Conservation (phyloP, 805 yeast species). For the Sugiyamaella marilandica region DNA sequence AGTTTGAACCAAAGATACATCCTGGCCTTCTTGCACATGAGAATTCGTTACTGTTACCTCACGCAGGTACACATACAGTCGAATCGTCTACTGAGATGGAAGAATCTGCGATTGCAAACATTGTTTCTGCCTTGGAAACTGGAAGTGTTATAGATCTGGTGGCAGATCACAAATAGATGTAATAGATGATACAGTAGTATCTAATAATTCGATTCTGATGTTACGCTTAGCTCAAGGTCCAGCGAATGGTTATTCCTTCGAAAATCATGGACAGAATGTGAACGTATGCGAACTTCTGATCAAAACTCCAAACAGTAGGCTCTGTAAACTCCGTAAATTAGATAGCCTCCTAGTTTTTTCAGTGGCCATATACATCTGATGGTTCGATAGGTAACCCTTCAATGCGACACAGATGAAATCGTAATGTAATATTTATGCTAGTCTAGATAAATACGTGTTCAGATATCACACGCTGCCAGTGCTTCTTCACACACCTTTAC, state of each 20-base stretch:
- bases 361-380: too few species aligned
- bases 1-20: constrained; percentile 49
- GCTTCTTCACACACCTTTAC: not conserved
- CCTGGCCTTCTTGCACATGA: constrained; percentile 43
- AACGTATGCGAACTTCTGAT: too few species aligned
- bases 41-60: constrained; percentile 52
- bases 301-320: too few species aligned
- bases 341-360: too few species aligned
- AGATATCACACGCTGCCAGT: not conserved
- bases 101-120: constrained; percentile 65
- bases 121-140: constrained; percentile 47
- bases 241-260: too few species aligned
- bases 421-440: not conserved
- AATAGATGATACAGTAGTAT: constrained; percentile 11
- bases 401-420: constrained; percentile 2
- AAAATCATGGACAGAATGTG: too few species aligned
- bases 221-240: too few species aligned
- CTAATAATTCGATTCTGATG: not conserved
- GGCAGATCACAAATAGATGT: constrained; percentile 48
- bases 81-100: constrained; percentile 66
- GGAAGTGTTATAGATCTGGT: constrained; percentile 70
- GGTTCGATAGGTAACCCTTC: too few species aligned
- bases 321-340: too few species aligned
- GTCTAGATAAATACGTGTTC: too few species aligned
- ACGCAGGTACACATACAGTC: constrained; percentile 40